Evolutionary conservation across 139 green algal species (phyloP), one percentile per base, ranked within the genome.

Genomic region (Picochlorum sp.): DNA sequence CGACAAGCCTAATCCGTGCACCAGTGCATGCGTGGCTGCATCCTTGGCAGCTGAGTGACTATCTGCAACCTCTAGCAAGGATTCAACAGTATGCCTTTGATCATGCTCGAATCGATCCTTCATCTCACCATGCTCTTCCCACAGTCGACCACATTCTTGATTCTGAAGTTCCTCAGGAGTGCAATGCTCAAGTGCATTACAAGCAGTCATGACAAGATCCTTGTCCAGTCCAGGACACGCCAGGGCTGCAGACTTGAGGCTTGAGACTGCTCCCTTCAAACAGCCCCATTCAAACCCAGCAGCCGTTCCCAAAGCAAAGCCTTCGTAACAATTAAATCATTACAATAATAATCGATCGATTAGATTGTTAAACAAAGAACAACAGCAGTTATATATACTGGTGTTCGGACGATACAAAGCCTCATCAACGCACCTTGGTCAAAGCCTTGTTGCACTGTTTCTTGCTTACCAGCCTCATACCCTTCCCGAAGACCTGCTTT

Each of bases 371-470:
- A 41, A 12, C 35, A 12, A 26, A 12, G 16, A n/a, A 50, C 16
- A 8, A 8, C 16, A 16, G 10, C 41, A 22, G 41, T 22, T 6
- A 50, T 22, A 26, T 8, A 8, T 8, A 44, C 13, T 18, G 12
- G 50, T 18, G 20, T 12, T 40, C 12, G 16, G 12, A 58, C 9
- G 16, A 44, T 26, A 18, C 6, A 20, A 9, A 40, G n/a, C 16
- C 7, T 22, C 37, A 33, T 37, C 7, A 10, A 58, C 59, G 4
- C 28, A 54, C 67, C 67, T 59, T 52, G 12, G 26, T 74, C 22
- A 16, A 74, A 74, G 5, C 67, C 67, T 16, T 55, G 33, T 41
- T 74, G 67, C 39, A 68, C 59, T 30, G 60, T 61, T 18, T 69
- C 53, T 10, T 74, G 33, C 47, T 74, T 69, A 22, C 67, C 67